Evolutionary conservation across 208 protist species (phyloP).

Genomic region (Leishmania tropica): DNA sequence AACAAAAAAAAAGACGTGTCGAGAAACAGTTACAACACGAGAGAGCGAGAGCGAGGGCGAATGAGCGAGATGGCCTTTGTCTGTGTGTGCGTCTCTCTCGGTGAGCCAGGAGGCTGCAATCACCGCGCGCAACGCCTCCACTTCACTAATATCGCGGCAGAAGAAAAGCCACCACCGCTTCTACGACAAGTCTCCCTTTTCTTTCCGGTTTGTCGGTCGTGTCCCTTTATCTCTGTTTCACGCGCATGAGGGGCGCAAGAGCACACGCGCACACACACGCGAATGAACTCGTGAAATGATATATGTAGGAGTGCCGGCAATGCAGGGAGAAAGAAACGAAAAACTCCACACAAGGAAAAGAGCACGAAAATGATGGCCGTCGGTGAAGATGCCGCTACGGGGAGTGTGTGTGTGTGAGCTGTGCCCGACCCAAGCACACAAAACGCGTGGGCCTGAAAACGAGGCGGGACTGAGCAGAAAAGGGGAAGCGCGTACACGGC

Average conservation of each 20-base stretch:
- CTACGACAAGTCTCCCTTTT: background rate
- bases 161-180: background rate
- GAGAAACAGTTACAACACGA: background rate
- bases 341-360: background rate
- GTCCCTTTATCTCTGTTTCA: background rate
- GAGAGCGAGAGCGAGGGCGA: background rate
- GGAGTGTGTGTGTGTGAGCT: background rate
- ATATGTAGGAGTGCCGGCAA: background rate
- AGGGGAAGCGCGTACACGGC: background rate
- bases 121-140: background rate
- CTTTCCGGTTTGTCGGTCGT: background rate
- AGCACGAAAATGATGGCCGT: background rate
- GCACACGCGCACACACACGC: background rate
- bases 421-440: background rate
- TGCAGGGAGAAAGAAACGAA: background rate
- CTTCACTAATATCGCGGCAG: background rate
- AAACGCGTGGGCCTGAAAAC: background rate
- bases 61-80: background rate
- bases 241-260: background rate
- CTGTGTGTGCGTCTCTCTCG: background rate
- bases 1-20: background rate
- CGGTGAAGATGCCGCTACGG: background rate
- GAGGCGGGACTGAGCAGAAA: background rate
- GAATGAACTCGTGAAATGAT: background rate
- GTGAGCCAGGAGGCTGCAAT: background rate